phyloP scores from a whole-genome alignment of 495 filamentous ascomycete genomes.

The Glutinoglossum americanum region DNA sequence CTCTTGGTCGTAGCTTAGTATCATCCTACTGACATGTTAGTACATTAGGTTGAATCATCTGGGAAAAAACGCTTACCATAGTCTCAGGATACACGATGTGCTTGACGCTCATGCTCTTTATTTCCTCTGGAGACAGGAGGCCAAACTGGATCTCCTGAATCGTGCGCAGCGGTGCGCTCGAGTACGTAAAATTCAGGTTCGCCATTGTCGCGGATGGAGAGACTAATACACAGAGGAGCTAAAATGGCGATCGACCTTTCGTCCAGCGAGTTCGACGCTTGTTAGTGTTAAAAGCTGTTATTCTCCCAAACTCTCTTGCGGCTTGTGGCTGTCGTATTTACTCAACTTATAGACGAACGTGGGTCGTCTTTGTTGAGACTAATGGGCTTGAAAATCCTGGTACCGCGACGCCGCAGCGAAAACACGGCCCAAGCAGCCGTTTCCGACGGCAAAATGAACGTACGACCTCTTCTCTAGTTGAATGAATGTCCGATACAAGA shows the following conservation, averaged over 20 bases:
- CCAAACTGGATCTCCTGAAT: constrained; percentile 98
- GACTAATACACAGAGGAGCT: too few relatives aligned
- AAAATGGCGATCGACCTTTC: not conserved
- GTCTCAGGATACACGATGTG: constrained; percentile 92
- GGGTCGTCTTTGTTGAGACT: not conserved
- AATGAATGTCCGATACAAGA: not conserved
- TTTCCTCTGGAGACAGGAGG: constrained; percentile 86
- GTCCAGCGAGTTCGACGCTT: not conserved
- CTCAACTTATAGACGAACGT: not conserved
- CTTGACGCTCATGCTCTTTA: constrained; percentile 89
- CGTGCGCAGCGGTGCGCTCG: constrained; percentile 83
- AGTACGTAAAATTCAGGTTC: constrained; percentile 78
- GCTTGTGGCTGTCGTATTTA: not conserved
- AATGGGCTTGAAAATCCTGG: not conserved
- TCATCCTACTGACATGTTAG: constrained; percentile 39
- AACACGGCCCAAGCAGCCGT: not conserved
- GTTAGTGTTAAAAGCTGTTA: too few relatives aligned
- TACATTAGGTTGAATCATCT: constrained; percentile 4
- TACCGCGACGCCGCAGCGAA: constrained; percentile 1
- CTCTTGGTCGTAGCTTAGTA: constrained; percentile 62
- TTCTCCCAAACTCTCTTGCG: not conserved
- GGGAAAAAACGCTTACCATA: constrained; percentile 35
- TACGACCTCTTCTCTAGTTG: not conserved
- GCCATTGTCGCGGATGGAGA: constrained; percentile 43
- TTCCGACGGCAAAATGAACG: not conserved